A percentile compares a stretch with the other conserved stretches of the same genome.
These are phyloP conservation scores for Cercospora brassicicola DNA, from an alignment of 2,329 filamentous ascomycete species.

Conservation along the genomic window DNA sequence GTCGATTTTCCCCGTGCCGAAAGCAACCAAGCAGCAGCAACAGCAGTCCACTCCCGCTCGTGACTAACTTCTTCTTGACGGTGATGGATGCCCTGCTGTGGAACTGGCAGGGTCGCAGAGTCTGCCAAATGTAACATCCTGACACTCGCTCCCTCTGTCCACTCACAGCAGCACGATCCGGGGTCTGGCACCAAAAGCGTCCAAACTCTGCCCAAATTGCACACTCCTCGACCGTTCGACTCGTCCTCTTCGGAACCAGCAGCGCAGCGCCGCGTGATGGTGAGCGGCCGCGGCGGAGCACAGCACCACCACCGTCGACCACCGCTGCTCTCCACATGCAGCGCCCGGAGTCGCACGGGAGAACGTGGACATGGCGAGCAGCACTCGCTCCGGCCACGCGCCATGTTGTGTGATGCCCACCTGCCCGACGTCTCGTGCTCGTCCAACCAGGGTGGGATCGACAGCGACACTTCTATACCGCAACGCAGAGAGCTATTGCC, in stretches of 20 bases:
- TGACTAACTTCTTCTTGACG: not conserved
- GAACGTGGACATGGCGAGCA: not conserved
- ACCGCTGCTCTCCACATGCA: not conserved
- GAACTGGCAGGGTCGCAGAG: constrained; percentile 11
- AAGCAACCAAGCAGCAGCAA: not conserved
- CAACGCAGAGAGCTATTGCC: not conserved
- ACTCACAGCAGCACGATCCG: constrained; percentile 7
- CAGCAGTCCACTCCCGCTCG: not conserved
- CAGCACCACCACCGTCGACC: not conserved
- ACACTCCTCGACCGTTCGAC: not conserved
- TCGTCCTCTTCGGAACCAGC: not conserved
- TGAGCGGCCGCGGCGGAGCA: not conserved
- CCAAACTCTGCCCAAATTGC: constrained; percentile 12
- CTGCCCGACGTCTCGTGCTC: constrained; percentile 1
- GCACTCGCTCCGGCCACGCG: constrained; percentile 3
- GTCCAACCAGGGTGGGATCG: not conserved
- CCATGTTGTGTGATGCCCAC: not conserved
- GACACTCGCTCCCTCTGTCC: constrained; percentile 7
- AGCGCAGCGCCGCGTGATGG: not conserved
- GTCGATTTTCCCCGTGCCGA: not conserved
- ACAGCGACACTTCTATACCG: not conserved
- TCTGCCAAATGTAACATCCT: not conserved
- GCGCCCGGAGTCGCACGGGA: not conserved
- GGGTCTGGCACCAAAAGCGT: not conserved
- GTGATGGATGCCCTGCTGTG: not conserved